phyloP scores from a whole-genome alignment of 495 filamentous ascomycete genomes.

The Saxispiralis lemnorum region DNA sequence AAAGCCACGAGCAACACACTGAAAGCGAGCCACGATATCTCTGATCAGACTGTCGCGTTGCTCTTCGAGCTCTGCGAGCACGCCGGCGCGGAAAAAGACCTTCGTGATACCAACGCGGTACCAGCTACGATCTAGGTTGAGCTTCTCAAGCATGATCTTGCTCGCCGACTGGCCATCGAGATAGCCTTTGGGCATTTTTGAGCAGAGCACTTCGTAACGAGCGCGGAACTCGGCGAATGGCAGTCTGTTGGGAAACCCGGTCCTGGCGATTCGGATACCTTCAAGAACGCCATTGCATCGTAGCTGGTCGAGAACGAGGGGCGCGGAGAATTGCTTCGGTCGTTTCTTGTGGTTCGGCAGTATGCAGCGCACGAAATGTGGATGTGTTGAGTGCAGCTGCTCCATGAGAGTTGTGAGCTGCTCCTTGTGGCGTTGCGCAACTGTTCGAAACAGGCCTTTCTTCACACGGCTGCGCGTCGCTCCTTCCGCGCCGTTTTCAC shows the following conservation, averaged over 20 bases:
- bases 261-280: slow-evolving; percentile 91
- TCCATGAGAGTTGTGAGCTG: slow-evolving; percentile 86
- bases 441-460: slow-evolving; percentile 91
- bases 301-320: slow-evolving; percentile 83
- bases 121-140: slow-evolving; percentile 63
- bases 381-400: slow-evolving; percentile 90
- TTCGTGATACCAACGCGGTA: slow-evolving; percentile 94
- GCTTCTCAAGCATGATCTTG: slow-evolving; percentile 73
- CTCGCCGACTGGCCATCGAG: slow-evolving; percentile 77
- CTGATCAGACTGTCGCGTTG: slow-evolving; percentile 79
- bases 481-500: slow-evolving; percentile 43
- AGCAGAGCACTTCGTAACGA: slow-evolving; percentile 91
- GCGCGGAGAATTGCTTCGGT: slow-evolving; percentile 79
- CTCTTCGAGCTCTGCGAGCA: slow-evolving; percentile 92
- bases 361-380: slow-evolving; percentile 96
- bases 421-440: slow-evolving; percentile 94
- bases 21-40: slow-evolving; percentile 85
- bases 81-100: slow-evolving; percentile 93
- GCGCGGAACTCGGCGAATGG: slow-evolving; percentile 86
- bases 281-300: slow-evolving; percentile 97
- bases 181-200: slow-evolving; percentile 74
- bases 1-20: slow-evolving; percentile 79
- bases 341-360: slow-evolving; percentile 96
- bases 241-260: slow-evolving; percentile 92
- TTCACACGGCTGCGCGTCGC: slow-evolving; percentile 70